These are phyloP conservation scores for Dendrobium nobile DNA, from an alignment of 106 monocot species.

Conservation along the genomic window DNA sequence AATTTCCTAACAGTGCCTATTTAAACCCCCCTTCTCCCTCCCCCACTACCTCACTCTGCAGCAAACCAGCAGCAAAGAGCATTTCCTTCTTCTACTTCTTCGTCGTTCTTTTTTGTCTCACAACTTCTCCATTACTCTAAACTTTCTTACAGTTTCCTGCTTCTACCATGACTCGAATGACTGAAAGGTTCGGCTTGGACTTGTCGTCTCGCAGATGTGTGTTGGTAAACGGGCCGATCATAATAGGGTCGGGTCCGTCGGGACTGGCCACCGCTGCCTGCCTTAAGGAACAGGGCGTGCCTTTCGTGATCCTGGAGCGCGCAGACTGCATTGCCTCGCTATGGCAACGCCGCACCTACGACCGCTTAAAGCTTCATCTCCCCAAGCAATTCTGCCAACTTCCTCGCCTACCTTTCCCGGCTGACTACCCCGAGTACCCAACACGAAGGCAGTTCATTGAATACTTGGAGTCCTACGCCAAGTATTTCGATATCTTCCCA, in stretches of 20 bases:
- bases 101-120: no score
- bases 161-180: not conserved
- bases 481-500: constrained; percentile 26
- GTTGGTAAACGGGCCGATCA: constrained; percentile 48
- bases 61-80: no score
- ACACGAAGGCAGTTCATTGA: constrained; percentile 29
- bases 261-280: constrained; percentile 35
- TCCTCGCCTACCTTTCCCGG: constrained; percentile 33
- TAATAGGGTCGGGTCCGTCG: constrained; percentile 42
- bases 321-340: constrained; percentile 44
- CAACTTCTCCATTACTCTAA: no score
- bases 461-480: constrained; percentile 34
- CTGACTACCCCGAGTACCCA: constrained; percentile 32
- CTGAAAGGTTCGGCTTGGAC: constrained; percentile 7
- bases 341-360: constrained; percentile 43
- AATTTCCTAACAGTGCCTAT: no score
- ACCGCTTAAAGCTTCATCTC: constrained; percentile 40
- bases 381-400: constrained; percentile 54
- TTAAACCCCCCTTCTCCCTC: no score
- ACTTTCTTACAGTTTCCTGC: not conserved
- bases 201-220: constrained; percentile 18
- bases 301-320: constrained; percentile 38
- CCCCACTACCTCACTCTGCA: no score
- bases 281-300: constrained; percentile 23
- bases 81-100: no score